Conservation (phyloP, 805 yeast species). For the Komagataella kurtzmanii region DNA sequence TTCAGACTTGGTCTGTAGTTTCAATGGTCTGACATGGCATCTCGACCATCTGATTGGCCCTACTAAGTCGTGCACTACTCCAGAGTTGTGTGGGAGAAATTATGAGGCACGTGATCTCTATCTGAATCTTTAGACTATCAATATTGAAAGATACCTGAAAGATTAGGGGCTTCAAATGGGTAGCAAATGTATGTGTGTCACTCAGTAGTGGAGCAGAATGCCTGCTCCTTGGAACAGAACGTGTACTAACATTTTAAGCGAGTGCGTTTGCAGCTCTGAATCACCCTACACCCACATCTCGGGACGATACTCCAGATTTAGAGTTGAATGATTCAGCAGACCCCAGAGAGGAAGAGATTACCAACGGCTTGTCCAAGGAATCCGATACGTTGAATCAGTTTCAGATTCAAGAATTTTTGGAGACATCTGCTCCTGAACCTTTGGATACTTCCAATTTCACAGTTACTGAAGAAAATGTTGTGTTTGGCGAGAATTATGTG, state of each 20-base stretch:
- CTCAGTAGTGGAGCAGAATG: neutral
- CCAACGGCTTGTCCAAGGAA: neutral
- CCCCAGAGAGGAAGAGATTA: neutral
- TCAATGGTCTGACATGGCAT: neutral
- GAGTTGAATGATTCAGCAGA: neutral
- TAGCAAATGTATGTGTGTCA: neutral
- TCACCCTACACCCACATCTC: conserved; percentile 4
- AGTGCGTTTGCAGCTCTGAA: conserved; percentile 20
- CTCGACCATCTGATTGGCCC: neutral
- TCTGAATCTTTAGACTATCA: neutral
- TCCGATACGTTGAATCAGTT: neutral
- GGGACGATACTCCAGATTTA: conserved; percentile 5
- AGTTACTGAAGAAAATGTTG: conserved; percentile 23
- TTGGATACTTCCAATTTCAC: conserved; percentile 20
- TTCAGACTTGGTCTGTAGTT: neutral
- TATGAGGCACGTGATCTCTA: neutral
- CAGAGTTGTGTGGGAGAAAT: neutral
- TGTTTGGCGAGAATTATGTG: conserved; percentile 17
- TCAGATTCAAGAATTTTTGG: neutral
- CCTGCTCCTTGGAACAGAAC: neutral
- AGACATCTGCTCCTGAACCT: neutral
- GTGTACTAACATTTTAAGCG: conserved; percentile 3
- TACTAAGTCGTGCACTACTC: neutral
- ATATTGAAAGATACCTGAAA: neutral
- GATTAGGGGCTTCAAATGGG: neutral